Percentiles rank a stretch among this genome's conserved stretches.
Conservation (phyloP, 2,329 filamentous ascomycete species). For the Cordyceps fumosorosea region DNA sequence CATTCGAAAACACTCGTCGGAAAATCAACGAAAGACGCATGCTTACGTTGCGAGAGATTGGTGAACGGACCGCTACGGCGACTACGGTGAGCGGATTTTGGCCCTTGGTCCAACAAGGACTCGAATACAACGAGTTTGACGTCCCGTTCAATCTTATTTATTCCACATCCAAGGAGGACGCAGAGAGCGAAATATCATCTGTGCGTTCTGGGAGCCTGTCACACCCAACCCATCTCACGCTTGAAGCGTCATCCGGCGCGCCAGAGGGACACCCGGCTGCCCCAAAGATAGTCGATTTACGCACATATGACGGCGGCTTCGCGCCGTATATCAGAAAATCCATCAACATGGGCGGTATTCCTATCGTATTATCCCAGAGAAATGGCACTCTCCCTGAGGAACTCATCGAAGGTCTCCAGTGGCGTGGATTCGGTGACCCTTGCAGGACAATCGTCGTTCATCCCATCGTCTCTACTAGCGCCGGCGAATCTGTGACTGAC, state of each 20-base stretch:
- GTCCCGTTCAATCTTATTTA: slow-evolving; percentile 73
- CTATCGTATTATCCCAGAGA: slow-evolving; percentile 61
- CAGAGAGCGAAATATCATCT: slow-evolving; percentile 64
- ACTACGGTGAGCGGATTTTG: slow-evolving; percentile 68
- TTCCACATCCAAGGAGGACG: slow-evolving; percentile 60
- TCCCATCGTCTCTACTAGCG: slow-evolving; percentile 68
- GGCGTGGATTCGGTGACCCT: slow-evolving; percentile 64
- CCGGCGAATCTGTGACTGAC: slow-evolving; percentile 64
- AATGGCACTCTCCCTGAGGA: slow-evolving; percentile 57
- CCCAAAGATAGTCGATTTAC: slow-evolving; percentile 59
- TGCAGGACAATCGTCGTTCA: slow-evolving; percentile 68
- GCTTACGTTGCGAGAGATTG: slow-evolving; percentile 70
- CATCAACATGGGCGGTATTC: slow-evolving; percentile 57
- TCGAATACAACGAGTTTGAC: slow-evolving; percentile 69
- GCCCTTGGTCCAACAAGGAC: slow-evolving; percentile 59
- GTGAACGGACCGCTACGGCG: slow-evolving; percentile 67
- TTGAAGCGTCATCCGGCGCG: slow-evolving; percentile 68
- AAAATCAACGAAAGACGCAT: slow-evolving; percentile 75
- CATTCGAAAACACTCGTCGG: slow-evolving; percentile 73
- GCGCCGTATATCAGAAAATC: slow-evolving; percentile 69
- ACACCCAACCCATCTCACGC: slow-evolving; percentile 55
- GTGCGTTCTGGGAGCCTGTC: slow-evolving; percentile 60
- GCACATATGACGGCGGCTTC: slow-evolving; percentile 64
- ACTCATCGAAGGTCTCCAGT: slow-evolving; percentile 61
- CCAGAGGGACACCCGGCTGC: slow-evolving; percentile 56